A percentile compares a stretch with the other conserved stretches of the same genome.
Evolutionary conservation across 352 stramenopile species (phyloP).

Genomic region (Phytopythium sindhum): DNA sequence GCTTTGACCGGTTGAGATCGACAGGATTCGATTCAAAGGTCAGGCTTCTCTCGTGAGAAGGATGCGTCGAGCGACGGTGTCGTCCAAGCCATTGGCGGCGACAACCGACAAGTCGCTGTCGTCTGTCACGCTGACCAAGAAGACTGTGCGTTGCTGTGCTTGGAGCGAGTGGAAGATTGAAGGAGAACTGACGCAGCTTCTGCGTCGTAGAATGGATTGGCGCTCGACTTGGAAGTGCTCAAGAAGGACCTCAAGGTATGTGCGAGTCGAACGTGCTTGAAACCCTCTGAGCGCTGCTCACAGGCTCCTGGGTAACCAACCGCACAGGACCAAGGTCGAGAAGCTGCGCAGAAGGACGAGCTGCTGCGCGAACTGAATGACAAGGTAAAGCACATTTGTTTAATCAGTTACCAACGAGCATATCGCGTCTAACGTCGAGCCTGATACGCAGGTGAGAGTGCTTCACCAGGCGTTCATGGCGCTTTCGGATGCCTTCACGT

Average conservation of each 20-base stretch:
- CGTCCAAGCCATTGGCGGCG: constrained; percentile 39
- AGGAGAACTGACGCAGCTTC: neutral
- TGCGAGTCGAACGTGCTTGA: neutral
- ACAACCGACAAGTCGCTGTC: constrained; percentile 55
- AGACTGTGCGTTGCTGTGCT: constrained; percentile 28
- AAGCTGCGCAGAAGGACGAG: constrained; percentile 47
- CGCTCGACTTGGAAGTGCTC: constrained; percentile 48
- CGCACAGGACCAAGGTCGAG: constrained; percentile 34
- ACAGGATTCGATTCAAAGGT: no score
- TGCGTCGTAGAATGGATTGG: constrained; percentile 34
- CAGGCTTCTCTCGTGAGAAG: no score
- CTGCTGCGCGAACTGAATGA: constrained; percentile 44
- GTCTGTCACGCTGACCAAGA: constrained; percentile 53
- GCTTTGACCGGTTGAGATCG: no score
- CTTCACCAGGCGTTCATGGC: constrained; percentile 56
- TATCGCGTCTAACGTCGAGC: neutral
- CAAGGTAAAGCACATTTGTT: neutral
- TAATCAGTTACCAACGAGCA: neutral
- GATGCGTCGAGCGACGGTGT: constrained; percentile 35
- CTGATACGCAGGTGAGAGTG: constrained; percentile 27
- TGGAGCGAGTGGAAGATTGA: neutral
- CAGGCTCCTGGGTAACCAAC: neutral
- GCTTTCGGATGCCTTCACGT: constrained; percentile 53
- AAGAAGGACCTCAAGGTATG: constrained; percentile 52
- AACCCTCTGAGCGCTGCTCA: neutral